These are phyloP conservation scores for Ceratocystis papillata DNA, from an alignment of 2,329 filamentous ascomycete species.

Conservation along the genomic window DNA sequence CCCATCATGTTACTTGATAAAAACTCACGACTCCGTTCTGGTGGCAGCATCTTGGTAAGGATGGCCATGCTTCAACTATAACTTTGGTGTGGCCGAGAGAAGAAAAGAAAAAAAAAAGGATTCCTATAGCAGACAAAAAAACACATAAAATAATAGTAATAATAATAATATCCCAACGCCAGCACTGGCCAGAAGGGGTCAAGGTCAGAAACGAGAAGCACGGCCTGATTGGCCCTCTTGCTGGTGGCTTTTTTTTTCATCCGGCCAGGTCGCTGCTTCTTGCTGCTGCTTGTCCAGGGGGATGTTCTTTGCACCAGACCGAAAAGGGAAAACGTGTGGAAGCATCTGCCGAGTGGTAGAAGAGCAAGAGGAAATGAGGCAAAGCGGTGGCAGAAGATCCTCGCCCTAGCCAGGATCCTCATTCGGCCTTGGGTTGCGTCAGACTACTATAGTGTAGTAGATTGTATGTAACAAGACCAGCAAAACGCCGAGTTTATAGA, in stretches of 20 bases:
- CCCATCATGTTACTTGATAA: conserved; percentile 10
- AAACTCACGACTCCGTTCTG: conserved; percentile 4
- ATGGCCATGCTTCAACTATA: conserved; percentile 4
- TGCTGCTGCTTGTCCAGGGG: conserved; percentile 2
- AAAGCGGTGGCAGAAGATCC: not conserved
- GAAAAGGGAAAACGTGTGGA: conserved; percentile 5
- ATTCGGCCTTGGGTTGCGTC: not conserved
- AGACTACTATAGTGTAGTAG: conserved; percentile 7
- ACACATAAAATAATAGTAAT: not conserved
- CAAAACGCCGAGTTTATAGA: not conserved
- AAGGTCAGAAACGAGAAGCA: not conserved
- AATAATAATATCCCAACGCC: not conserved
- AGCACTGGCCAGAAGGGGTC: not conserved
- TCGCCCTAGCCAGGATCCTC: not conserved
- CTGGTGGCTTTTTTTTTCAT: not conserved
- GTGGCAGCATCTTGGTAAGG: not conserved
- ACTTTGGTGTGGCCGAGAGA: conserved; percentile 2
- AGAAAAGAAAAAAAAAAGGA: not conserved
- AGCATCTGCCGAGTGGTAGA: conserved; percentile 5
- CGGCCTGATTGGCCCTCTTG: not conserved
- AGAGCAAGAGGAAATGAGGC: conserved; percentile 4
- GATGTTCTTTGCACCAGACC: not conserved
- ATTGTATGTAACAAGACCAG: conserved; percentile 12
- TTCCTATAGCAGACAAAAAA: not conserved
- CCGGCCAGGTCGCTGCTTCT: not conserved